Conservation (phyloP, 768 basidiomycete genomes). For the Trametes coccinea region DNA sequence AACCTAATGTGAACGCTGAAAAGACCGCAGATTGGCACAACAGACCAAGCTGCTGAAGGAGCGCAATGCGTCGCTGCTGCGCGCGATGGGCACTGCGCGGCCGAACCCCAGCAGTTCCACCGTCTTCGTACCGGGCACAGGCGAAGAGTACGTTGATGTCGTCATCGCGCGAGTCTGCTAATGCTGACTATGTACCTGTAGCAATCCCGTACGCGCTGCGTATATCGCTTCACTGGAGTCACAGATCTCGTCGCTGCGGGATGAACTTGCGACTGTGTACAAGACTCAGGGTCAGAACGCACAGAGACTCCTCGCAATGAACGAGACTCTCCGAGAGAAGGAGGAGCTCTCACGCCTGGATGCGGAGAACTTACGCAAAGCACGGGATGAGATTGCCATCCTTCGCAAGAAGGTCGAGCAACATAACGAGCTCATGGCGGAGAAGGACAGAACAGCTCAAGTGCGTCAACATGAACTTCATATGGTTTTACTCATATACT, state of each 20-base stretch:
- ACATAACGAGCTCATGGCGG: constrained; percentile 81
- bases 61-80: constrained; percentile 84
- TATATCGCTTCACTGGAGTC: constrained; percentile 91
- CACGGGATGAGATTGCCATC: constrained; percentile 70
- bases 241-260: constrained; percentile 88
- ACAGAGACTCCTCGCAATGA: constrained; percentile 89
- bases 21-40: constrained; percentile 90
- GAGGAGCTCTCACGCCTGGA: constrained; percentile 85
- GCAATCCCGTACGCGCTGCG: constrained; percentile 83
- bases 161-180: constrained; percentile 1
- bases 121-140: constrained; percentile 56
- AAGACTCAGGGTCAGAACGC: constrained; percentile 96
- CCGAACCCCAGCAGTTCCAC: constrained; percentile 61
- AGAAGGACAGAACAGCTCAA: constrained; percentile 89
- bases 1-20: constrained; percentile 30
- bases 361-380: constrained; percentile 74
- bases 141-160: constrained; percentile 69
- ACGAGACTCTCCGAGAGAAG: constrained; percentile 91
- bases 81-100: constrained; percentile 77
- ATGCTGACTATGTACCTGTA: constrained; percentile 44
- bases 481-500: neutral
- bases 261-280: constrained; percentile 92
- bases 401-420: constrained; percentile 79
- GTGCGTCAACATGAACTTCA: constrained; percentile 37
- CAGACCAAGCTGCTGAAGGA: constrained; percentile 92